These are phyloP conservation scores for Aureobasidium pullulans DNA, from an alignment of 2,329 filamentous ascomycete genomes.

Conservation along the genomic window DNA sequence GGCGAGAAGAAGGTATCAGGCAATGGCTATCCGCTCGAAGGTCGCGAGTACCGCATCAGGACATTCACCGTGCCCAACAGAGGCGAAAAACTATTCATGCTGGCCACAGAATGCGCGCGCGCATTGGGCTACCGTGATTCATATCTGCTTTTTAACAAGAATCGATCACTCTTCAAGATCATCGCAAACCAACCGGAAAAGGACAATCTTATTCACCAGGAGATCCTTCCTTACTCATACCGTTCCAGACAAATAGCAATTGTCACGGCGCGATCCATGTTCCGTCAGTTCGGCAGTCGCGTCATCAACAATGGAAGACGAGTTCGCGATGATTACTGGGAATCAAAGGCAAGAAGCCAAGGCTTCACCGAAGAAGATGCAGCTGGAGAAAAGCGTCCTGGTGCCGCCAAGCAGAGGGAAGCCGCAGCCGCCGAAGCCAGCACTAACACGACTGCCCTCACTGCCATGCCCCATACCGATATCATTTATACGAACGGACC, in stretches of 20 bases:
- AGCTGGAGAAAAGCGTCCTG: slow-evolving; percentile 91
- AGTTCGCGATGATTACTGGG: slow-evolving; percentile 98
- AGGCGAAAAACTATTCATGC: slow-evolving; percentile 94
- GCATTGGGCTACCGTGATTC: slow-evolving; percentile 92
- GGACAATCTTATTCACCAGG: slow-evolving; percentile 89
- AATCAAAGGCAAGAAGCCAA: slow-evolving; percentile 92
- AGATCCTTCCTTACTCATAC: slow-evolving; percentile 95
- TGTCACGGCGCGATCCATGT: slow-evolving; percentile 96
- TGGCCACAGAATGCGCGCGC: slow-evolving; percentile 92
- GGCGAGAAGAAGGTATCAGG: slow-evolving; percentile 89
- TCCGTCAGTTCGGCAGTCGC: slow-evolving; percentile 92
- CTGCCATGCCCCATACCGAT: slow-evolving; percentile 66
- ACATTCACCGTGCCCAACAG: slow-evolving; percentile 89
- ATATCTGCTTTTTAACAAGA: slow-evolving; percentile 98
- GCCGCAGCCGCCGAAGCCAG: slow-evolving; percentile 60
- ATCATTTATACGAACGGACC: slow-evolving; percentile 69
- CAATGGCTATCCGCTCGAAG: slow-evolving; percentile 74
- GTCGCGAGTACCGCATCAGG: slow-evolving; percentile 82
- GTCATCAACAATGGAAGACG: slow-evolving; percentile 84
- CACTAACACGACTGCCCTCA: slow-evolving; percentile 47
- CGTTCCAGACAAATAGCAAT: slow-evolving; percentile 98
- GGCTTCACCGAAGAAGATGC: slow-evolving; percentile 96
- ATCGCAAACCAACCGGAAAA: slow-evolving; percentile 95
- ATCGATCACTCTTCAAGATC: slow-evolving; percentile 92
- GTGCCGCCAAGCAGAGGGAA: slow-evolving; percentile 81